Base-by-base conservation (phyloP, 2,329 filamentous ascomycete species). In the Verticillium zaregamsianum region DNA sequence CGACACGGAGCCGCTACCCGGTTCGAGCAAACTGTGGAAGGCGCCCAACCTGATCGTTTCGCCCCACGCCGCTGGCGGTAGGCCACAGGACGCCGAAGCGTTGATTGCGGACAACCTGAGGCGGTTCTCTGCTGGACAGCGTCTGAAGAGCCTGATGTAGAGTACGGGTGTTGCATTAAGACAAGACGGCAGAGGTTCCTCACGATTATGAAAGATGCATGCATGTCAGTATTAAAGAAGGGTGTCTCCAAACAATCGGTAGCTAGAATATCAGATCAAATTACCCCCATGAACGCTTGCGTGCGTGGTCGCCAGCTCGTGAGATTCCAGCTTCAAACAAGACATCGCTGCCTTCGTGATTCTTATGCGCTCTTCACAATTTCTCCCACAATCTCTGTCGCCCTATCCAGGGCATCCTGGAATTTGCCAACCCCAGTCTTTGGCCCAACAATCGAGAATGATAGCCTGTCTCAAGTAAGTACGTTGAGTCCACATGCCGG, bases 81-180 rank as follows among this genome's bases (percentile, higher is more conserved):
- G 87, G 62, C 87, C 87, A 5, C 85, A 87, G 72, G 85, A 81
- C 4, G 77, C 82, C 0, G 86, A 88, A 76, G 78, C 67, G 6
- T 72, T 90, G 68, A 86, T 89, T 64, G 81, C 83, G 49, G 80
- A 85, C 62, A 90, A 90, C 66, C 66, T 90, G 73, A 77, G 85
- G 65, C 76, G 80, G 65, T 86, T 88, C 68, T 65, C 86, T 65
- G 86, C 86, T 1, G 80, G 80, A 1, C 85, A 89, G 76, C 69
- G 78, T 61, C 67, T 90, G 69, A 85, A 79, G 77, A 90, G 90
- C 68, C 68, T 79, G 39, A 77, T 84, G 45, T 52, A 52, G 20
- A 52, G 45, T 52, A 25, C 58, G 37, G 15, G 15, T 40, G 37
- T 40, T 40, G 37, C 37, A 40, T 35, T 35, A 40, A 52, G 45